These are phyloP conservation scores for Fusarium keratoplasticum DNA, from an alignment of 2,329 filamentous ascomycete genomes.

Conservation along the genomic window DNA sequence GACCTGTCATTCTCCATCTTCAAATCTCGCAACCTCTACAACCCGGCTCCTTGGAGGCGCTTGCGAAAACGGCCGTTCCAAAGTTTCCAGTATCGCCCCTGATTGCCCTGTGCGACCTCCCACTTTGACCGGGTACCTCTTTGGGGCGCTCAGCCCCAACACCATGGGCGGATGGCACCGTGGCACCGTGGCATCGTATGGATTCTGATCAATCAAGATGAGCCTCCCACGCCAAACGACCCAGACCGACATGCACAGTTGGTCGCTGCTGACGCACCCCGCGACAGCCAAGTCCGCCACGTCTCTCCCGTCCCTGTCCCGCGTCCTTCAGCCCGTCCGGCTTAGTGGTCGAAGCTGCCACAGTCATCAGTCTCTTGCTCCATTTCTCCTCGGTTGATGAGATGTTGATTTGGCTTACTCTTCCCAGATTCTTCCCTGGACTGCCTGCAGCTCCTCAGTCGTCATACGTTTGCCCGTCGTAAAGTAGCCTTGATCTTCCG, in stretches of 20 bases:
- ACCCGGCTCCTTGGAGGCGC: slow-evolving; percentile 23
- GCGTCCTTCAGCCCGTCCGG: slow-evolving; percentile 18
- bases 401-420: slow-evolving; percentile 61
- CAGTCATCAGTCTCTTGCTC: slow-evolving; percentile 36
- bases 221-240: slow-evolving; percentile 36
- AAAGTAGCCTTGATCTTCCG: slow-evolving; percentile 69
- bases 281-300: slow-evolving; percentile 23
- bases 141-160: slow-evolving; percentile 38
- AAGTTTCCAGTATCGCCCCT: slow-evolving; percentile 14
- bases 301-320: slow-evolving; percentile 16
- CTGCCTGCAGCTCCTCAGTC: slow-evolving; percentile 83
- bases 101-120: slow-evolving; percentile 20
- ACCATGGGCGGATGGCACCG: slow-evolving; percentile 36
- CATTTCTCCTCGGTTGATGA: slow-evolving; percentile 15
- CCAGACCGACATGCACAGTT: slow-evolving; percentile 42
- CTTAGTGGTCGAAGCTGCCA: slow-evolving; percentile 56
- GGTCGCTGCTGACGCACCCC: slow-evolving; percentile 39
- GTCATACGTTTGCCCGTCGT: slow-evolving; percentile 92
- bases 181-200: slow-evolving; percentile 40
- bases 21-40: slow-evolving; percentile 40
- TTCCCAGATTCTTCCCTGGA: slow-evolving; percentile 93
- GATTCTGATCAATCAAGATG: slow-evolving; percentile 39
- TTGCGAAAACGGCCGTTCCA: slow-evolving; percentile 17
- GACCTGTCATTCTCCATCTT: slow-evolving; percentile 32
- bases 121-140: slow-evolving; percentile 39